These are phyloP conservation scores for Fusarium zealandicum DNA, from an alignment of 2,329 filamentous ascomycete genomes.

Conservation along the genomic window DNA sequence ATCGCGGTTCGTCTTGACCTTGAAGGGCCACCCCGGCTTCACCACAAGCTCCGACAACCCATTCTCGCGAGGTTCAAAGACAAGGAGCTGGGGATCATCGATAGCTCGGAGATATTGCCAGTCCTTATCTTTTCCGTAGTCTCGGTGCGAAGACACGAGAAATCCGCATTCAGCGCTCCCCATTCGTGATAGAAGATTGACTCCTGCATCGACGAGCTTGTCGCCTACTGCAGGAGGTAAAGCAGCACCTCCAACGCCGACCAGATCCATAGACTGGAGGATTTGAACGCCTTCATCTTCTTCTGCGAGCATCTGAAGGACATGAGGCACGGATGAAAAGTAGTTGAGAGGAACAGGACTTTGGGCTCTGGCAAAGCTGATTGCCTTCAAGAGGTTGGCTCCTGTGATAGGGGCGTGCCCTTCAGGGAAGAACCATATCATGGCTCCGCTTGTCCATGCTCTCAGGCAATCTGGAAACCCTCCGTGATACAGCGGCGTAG, in stretches of 20 bases:
- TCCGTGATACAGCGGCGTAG: slow-evolving; percentile 71
- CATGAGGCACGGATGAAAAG: slow-evolving; percentile 68
- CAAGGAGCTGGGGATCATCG: slow-evolving; percentile 43
- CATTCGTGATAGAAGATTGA: slow-evolving; percentile 68
- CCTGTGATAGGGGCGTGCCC: slow-evolving; percentile 63
- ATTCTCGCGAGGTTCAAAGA: slow-evolving; percentile 55
- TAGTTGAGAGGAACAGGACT: slow-evolving; percentile 53
- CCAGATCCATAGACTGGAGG: slow-evolving; percentile 62
- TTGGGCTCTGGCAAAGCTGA: slow-evolving; percentile 48
- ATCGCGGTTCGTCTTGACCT: slow-evolving; percentile 62
- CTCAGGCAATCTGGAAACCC: slow-evolving; percentile 69
- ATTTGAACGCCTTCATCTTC: slow-evolving; percentile 50
- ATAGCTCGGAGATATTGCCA: slow-evolving; percentile 66
- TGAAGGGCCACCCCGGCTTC: slow-evolving; percentile 62
- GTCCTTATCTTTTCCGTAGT: slow-evolving; percentile 60
- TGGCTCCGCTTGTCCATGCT: slow-evolving; percentile 65
- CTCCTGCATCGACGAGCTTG: slow-evolving; percentile 54
- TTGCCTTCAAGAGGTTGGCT: slow-evolving; percentile 57
- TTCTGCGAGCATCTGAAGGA: slow-evolving; percentile 61
- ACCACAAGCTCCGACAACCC: slow-evolving; percentile 63
- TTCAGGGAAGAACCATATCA: slow-evolving; percentile 70
- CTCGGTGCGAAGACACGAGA: slow-evolving; percentile 66
- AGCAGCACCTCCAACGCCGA: slow-evolving; percentile 70
- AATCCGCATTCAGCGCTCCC: slow-evolving; percentile 73
- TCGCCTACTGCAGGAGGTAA: slow-evolving; percentile 61